Percentiles rank a stretch among this genome's conserved stretches.
Evolutionary conservation across 1,284 basidiomycete species (phyloP).

Genomic region (Xerocomus cyaneibrunnescens): DNA sequence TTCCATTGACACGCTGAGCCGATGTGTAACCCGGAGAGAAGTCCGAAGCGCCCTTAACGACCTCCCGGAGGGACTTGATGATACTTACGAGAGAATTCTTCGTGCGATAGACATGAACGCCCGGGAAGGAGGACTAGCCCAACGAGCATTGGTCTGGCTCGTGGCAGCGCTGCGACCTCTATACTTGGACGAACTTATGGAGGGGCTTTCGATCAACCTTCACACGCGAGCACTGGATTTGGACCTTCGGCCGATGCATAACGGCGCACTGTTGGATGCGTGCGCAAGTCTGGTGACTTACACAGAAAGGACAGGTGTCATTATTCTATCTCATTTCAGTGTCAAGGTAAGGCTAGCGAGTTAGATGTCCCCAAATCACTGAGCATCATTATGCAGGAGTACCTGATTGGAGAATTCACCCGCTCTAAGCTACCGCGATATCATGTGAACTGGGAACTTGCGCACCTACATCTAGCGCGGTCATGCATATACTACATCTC

Average conservation of each 20-base stretch:
- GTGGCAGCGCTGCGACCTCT: conserved; percentile 26
- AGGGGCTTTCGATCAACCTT: not conserved
- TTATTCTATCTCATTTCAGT: not conserved
- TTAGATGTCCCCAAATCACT: not conserved
- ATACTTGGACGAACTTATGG: not conserved
- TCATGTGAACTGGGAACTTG: not conserved
- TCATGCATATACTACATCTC: not conserved
- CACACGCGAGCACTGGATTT: not conserved
- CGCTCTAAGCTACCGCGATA: not conserved
- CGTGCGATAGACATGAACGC: not conserved
- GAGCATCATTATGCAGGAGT: not conserved
- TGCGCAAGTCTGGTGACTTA: not conserved
- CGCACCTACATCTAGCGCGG: not conserved
- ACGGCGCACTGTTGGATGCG: not conserved
- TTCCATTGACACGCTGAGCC: not conserved
- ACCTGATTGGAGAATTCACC: not conserved
- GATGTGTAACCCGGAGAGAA: not conserved
- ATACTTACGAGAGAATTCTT: not conserved
- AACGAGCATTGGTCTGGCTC: not conserved
- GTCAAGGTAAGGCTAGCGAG: not conserved
- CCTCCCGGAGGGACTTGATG: not conserved
- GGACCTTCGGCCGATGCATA: not conserved
- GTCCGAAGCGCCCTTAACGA: not conserved
- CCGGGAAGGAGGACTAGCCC: not conserved
- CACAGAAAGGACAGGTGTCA: not conserved